Percentiles rank a stretch among this genome's conserved stretches.
These are phyloP conservation scores for Phytophthora melonis DNA, from an alignment of 352 stramenopile species.

Conservation along the genomic window DNA sequence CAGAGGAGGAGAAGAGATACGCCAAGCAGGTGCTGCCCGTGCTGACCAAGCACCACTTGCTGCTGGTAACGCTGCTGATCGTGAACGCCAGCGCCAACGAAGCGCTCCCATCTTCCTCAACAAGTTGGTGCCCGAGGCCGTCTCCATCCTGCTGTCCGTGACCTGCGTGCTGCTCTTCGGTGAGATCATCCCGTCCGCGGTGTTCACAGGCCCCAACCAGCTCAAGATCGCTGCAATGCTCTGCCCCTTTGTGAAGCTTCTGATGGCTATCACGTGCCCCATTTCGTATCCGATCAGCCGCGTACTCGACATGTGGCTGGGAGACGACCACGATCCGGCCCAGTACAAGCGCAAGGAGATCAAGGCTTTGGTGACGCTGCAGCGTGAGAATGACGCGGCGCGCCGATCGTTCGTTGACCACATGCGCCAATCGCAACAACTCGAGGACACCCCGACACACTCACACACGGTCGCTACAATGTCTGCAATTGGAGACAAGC, in stretches of 20 bases:
- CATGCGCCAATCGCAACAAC: constrained; percentile 44
- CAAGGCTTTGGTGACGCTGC: constrained; percentile 86
- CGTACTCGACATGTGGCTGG: constrained; percentile 91
- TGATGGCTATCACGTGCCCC: constrained; percentile 91
- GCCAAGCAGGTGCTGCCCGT: constrained; percentile 90
- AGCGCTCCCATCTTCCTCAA: constrained; percentile 95
- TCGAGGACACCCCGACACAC: constrained; percentile 24
- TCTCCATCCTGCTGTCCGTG: constrained; percentile 96
- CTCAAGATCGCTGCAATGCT: constrained; percentile 89
- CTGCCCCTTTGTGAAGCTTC: constrained; percentile 81
- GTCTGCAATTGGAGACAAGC: constrained; percentile 42
- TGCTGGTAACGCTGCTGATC: constrained; percentile 95
- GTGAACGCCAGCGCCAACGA: constrained; percentile 96
- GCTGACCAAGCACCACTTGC: constrained; percentile 91
- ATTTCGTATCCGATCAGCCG: constrained; percentile 93
- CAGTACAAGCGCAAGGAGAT: constrained; percentile 93
- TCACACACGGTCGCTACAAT: constrained; percentile 36
- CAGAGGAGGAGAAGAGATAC: constrained; percentile 74
- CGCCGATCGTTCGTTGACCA: constrained; percentile 47
- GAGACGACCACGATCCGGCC: constrained; percentile 75
- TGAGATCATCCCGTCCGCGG: constrained; percentile 96
- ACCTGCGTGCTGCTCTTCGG: constrained; percentile 96
- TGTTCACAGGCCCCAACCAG: constrained; percentile 96
- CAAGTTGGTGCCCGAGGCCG: constrained; percentile 81
- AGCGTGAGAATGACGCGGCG: constrained; percentile 61